These are phyloP conservation scores for Trapa bicornis DNA, from an alignment of 345 rosid species.

Conservation along the genomic window DNA sequence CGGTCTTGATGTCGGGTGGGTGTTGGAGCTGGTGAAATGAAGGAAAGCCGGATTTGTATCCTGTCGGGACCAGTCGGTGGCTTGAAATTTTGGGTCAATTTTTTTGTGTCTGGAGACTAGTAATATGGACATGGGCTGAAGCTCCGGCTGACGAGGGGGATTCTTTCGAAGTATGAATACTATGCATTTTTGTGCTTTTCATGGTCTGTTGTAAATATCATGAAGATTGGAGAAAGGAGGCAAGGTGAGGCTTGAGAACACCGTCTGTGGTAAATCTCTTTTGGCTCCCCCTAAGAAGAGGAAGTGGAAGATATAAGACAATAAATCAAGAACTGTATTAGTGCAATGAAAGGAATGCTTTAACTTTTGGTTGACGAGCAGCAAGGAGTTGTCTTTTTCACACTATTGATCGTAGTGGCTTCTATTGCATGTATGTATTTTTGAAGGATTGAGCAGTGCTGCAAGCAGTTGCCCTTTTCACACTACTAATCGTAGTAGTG, in stretches of 20 bases:
- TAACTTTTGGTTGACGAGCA: not conserved
- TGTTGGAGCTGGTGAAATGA: constrained; percentile 53
- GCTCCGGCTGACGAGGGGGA: not conserved
- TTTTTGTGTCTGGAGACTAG: not conserved
- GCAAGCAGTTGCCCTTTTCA: too few relatives aligned
- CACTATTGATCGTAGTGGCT: too few relatives aligned
- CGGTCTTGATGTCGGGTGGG: constrained; percentile 67
- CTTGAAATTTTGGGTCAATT: not conserved
- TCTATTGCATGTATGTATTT: too few relatives aligned
- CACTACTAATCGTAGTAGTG: too few relatives aligned
- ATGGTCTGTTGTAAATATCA: not conserved
- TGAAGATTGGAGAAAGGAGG: not conserved
- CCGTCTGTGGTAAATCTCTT: not conserved
- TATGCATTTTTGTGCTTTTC: not conserved
- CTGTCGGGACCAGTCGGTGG: not conserved
- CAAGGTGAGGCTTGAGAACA: not conserved
- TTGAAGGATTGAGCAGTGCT: too few relatives aligned
- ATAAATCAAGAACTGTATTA: not conserved
- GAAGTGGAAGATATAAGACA: not conserved
- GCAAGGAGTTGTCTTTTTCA: too few relatives aligned
- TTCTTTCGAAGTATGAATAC: not conserved
- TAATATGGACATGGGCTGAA: not conserved
- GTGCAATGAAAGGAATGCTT: not conserved
- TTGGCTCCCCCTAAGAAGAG: not conserved
- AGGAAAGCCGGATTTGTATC: not conserved